Base-by-base conservation (phyloP, 495 filamentous ascomycete genomes). In the Aspergillus affinis region DNA sequence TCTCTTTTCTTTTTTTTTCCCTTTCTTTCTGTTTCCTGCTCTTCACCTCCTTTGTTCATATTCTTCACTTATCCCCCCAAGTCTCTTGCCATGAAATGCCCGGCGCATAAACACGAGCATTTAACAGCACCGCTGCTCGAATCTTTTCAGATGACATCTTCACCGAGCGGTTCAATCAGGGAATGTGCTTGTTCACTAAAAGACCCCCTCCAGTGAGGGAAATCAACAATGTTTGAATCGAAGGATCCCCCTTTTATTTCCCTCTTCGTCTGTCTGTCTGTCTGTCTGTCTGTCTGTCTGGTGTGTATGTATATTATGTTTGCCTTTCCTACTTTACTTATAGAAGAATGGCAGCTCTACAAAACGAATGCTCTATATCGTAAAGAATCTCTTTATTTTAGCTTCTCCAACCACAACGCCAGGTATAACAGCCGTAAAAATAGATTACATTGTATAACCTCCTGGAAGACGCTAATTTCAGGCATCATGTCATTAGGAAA, bases 51-150 rank as follows among this genome's bases (percentile, higher is more conserved):
- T 64, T 62, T 47, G 59, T 51, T n/a, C n/a, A 63, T 44, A 9
- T n/a, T 17, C 49, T 65, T 55, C 54, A 55, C 44, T 62, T 69
- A 47, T 61, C 55, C 58, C 58, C 30, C n/a, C 15, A 27, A 23
- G 30, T 44, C 58, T 65, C 32, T 61, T 13, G 10, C 41, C 46
- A 58, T 19, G 55, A 51, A 41, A 51, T 54, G 53, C 51, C 48
- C 50, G 63, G 57, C 21, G 20, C 48, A 58, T 48, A 19, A 15
- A 46, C 64, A 52, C 54, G 36, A 41, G 36, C 8, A 4, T 41
- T 41, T 17, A 15, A 13, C 13, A 41, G 36, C 13, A 41, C 36
- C 8, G 12, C 3, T 17, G 1, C 36, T 41, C 36, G 36, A 41
- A 41, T 15, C 4, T 4, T 41, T 41, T 15, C 36, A 1, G 2